Base-by-base conservation (phyloP, 2,329 filamentous ascomycete genomes). In the Penicillium frequentans region DNA sequence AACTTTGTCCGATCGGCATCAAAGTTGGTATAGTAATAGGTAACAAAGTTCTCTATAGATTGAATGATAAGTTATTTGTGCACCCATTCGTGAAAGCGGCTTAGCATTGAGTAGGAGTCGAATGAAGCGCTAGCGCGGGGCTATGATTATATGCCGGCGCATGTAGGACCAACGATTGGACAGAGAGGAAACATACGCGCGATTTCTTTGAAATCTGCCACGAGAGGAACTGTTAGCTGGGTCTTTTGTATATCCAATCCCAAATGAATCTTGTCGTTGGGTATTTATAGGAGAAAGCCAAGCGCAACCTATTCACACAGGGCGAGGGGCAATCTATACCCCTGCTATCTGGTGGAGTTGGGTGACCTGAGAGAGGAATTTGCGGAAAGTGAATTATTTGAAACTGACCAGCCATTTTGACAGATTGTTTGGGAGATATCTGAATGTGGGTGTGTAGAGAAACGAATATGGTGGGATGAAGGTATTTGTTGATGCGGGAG, bases 1-100 rank as follows among this genome's bases (percentile, higher is more conserved):
- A 97, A 84, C 51, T 73, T 68, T 55, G 78, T 77, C 70, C 92
- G 88, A 77, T 93, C 83, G 60, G 72, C 62, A 75, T 96, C 92
- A 78, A 97, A 96, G 58, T 87, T 88, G 70, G 88, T 82, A 84
- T 96, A 97, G 86, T 97, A 98, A 82, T 89, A 93, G 59, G 87
- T 73, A 65, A 93, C 88, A 78, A 98, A 97, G 79, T 96, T 85
- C 75, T 88, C 93, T 97, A 72, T 70, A 58, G 24, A 56, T 68
- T 65, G 26, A 26, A 26, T 26, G 7, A 8, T 26, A 8, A 26
- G 26, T 26, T 26, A 26, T 26, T 26, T 26, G 26, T 8, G 8
- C 26, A 26, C 7, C 26, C 7, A 26, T 26, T 26, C 26, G 26
- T 26, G 8, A 8, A 26, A 26, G 26, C 26, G 26, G 26, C 26